A percentile compares a stretch with the other conserved stretches of the same genome.
Conservation (phyloP, 2,329 filamentous ascomycete genomes). For the Plectosphaerella cucumerina region DNA sequence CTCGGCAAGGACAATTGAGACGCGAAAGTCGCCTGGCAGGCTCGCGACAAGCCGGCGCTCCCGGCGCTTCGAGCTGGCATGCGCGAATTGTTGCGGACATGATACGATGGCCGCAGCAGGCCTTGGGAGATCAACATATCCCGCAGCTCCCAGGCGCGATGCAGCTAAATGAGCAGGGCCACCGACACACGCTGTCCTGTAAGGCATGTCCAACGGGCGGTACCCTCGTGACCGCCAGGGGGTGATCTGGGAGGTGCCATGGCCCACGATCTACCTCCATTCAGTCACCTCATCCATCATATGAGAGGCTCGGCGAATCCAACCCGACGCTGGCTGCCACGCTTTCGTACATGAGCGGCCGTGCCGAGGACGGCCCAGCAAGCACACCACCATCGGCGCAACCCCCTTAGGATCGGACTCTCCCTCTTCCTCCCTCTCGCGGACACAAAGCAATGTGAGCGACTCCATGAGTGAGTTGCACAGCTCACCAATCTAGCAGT, state of each 20-base stretch:
- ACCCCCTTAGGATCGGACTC: not conserved
- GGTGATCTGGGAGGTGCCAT: not conserved
- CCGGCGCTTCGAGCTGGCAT: not conserved
- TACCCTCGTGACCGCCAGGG: not conserved
- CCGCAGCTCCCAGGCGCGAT: not conserved
- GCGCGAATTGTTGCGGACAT: constrained; percentile 2
- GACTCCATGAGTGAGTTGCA: too few species aligned
- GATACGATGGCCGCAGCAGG: not conserved
- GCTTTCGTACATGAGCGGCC: not conserved
- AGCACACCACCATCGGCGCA: too few species aligned
- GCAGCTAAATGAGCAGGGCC: not conserved
- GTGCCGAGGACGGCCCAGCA: too few species aligned
- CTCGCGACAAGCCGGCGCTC: not conserved
- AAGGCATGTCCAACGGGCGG: too few species aligned
- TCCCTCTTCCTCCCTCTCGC: not conserved
- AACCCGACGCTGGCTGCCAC: not conserved
- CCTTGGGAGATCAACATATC: not conserved
- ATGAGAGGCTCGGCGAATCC: not conserved
- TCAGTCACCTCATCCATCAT: not conserved
- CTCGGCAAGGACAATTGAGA: not conserved
- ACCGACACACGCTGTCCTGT: not conserved
- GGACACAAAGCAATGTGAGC: too few species aligned
- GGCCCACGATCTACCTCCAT: not conserved
- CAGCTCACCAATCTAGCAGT: too few species aligned
- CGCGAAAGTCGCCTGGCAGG: not conserved